Evolutionary conservation across 2,329 filamentous ascomycete genomes (phyloP).

Genomic region (Alternaria sp.): DNA sequence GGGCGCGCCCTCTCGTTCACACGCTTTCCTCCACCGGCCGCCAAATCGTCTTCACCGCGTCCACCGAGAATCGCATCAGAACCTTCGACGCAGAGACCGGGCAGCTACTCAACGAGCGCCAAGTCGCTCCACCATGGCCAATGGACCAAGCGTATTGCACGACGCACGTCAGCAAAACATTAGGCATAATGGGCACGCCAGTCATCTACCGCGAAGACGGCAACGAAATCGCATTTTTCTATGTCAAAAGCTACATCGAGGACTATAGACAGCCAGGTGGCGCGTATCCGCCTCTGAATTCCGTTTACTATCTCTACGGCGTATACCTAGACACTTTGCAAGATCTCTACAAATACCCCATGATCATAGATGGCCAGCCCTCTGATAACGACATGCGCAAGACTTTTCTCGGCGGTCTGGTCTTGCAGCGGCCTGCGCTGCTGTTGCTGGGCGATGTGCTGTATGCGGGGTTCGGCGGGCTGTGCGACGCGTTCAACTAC

Average conservation of each 20-base stretch:
- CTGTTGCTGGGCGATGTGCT: slow-evolving; percentile 55
- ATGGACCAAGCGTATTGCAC: slow-evolving; percentile 19
- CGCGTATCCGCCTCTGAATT: slow-evolving; percentile 43
- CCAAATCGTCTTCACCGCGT: slow-evolving; percentile 27
- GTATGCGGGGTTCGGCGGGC: slow-evolving; percentile 62
- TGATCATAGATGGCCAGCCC: slow-evolving; percentile 55
- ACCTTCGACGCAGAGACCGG: slow-evolving; percentile 27
- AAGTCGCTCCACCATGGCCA: slow-evolving; percentile 21
- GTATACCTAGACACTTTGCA: slow-evolving; percentile 49
- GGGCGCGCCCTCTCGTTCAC: slow-evolving; percentile 57
- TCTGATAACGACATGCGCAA: slow-evolving; percentile 56
- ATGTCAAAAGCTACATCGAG: slow-evolving; percentile 35
- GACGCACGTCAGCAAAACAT: slow-evolving; percentile 14
- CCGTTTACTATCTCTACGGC: slow-evolving; percentile 51
- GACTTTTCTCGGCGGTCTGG: slow-evolving; percentile 61
- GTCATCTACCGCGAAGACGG: slow-evolving; percentile 28
- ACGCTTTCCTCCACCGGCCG: slow-evolving; percentile 43
- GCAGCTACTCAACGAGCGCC: slow-evolving; percentile 17
- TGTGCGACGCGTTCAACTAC: slow-evolving; percentile 64
- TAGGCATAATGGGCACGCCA: slow-evolving; percentile 31
- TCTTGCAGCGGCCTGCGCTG: slow-evolving; percentile 60
- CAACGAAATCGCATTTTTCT: slow-evolving; percentile 40
- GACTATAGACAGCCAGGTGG: slow-evolving; percentile 34
- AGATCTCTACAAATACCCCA: slow-evolving; percentile 54
- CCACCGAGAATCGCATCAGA: slow-evolving; percentile 24